These are phyloP conservation scores for Zygosaccharomyces bisporus DNA, from an alignment of 805 yeast genomes.

Conservation along the genomic window DNA sequence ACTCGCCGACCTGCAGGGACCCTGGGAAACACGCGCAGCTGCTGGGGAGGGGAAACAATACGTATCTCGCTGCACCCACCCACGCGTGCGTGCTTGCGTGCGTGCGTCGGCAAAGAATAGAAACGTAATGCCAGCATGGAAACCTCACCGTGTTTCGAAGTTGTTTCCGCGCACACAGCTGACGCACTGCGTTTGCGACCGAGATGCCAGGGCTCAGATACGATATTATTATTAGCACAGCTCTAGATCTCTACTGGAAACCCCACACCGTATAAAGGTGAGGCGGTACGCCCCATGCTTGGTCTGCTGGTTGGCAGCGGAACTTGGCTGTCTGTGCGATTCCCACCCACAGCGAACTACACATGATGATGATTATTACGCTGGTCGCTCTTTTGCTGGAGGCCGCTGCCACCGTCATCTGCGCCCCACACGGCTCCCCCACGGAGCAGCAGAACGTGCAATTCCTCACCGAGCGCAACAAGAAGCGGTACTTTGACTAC, in stretches of 20 bases:
- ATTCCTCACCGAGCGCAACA: conserved; percentile 16
- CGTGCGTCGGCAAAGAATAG: not conserved
- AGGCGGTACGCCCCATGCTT: not conserved
- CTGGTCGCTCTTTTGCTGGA: not conserved
- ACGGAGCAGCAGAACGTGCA: conserved; percentile 11
- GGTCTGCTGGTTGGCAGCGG: not conserved
- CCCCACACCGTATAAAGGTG: not conserved
- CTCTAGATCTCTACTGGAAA: not conserved
- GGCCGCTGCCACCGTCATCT: not conserved
- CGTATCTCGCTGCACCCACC: too few species aligned
- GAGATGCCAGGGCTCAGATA: too few species aligned
- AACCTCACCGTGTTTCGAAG: not conserved
- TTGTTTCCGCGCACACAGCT: too few species aligned
- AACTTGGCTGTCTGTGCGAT: too few species aligned
- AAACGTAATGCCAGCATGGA: not conserved
- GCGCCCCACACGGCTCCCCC: not conserved
- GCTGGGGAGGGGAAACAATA: too few species aligned
- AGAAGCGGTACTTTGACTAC: conserved; percentile 22
- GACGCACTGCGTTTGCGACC: too few species aligned
- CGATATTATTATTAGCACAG: not conserved
- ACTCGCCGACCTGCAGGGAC: too few species aligned
- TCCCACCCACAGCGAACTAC: too few species aligned
- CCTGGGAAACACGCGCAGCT: too few species aligned
- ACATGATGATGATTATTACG: conserved; percentile 1
- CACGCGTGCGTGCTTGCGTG: too few species aligned